Evolutionary conservation across 2,329 filamentous ascomycete genomes (phyloP).

Genomic region (Clonostachys rhizophaga): DNA sequence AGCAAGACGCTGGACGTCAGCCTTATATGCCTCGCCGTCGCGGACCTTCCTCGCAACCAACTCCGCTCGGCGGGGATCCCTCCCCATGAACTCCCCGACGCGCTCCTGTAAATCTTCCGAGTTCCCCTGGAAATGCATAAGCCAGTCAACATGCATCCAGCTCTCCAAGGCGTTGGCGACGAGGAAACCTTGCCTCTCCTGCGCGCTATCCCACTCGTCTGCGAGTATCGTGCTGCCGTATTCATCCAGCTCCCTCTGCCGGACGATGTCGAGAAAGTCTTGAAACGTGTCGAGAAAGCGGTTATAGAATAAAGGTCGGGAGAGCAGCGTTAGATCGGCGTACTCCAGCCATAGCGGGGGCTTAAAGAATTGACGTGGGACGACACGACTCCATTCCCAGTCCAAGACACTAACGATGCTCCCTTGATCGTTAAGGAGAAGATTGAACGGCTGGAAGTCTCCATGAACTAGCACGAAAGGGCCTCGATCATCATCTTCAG

Average conservation of each 20-base stretch:
- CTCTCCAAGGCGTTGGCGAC: neutral
- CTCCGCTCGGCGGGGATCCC: too few relatives aligned
- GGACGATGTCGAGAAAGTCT: neutral
- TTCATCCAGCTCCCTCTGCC: neutral
- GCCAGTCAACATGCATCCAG: neutral
- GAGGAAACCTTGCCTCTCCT: neutral
- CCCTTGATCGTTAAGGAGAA: neutral
- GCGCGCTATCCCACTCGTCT: neutral
- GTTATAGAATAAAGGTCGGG: neutral
- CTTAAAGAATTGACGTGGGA: neutral
- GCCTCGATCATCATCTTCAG: neutral
- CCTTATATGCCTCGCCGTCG: too few relatives aligned
- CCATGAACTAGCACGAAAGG: neutral
- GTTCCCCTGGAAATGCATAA: neutral
- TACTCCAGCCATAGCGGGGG: neutral
- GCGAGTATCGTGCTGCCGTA: neutral
- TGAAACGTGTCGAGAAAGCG: neutral
- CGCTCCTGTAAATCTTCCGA: too few relatives aligned
- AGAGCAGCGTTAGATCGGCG: neutral
- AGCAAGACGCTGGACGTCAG: too few relatives aligned
- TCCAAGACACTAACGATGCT: neutral
- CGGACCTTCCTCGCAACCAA: too few relatives aligned
- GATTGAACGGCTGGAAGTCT: neutral
- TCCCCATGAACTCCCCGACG: too few relatives aligned
- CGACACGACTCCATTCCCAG: neutral